Base-by-base conservation (phyloP, 129 eudicot genomes). In the Lactuca saligna region DNA sequence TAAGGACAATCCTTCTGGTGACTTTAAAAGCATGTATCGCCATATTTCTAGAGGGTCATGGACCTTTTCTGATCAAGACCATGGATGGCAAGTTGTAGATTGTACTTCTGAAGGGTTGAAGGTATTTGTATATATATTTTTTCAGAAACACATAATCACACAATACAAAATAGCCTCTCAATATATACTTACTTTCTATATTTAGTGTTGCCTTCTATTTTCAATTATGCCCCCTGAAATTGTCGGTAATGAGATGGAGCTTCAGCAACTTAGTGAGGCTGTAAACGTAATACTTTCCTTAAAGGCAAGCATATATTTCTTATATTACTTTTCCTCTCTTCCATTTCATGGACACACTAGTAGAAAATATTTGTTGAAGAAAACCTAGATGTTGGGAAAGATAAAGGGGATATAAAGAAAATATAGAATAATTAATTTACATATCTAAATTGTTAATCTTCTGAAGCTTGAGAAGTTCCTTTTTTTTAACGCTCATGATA, bases 31-130 rank as follows among this genome's bases (percentile, higher is more conserved):
- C 63, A 91, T 91, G 97, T 37, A 87, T 61, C 87, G 92, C n/a
- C 90, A 85, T 78, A 88, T 80, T 77, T 83, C 93, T 7, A 85
- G 81, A 54, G 97, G 97, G 13, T 76, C 90, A 0, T 91, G 97
- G 96, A 88, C 97, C 12, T 85, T 87, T 73, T 85, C 97, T 0
- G 88, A 82, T 70, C 94, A 86, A 79, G 94, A 89, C 63, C 93
- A 86, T 33, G 96, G 96, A 67, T 86, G 93, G 96, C 96, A 89
- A 75, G 67, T 86, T 14, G 83, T 88, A 8, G 96, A 89, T 41
- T 82, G 96, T 67, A 89, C 96, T 15, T 86, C 96, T 41, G 94
- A 89, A 82, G 96, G 83, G 56, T 38, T 89, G 31, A 86, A 78
- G 88, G 96, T 86, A 68, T 54, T 15, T 61, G 7, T 58, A 8